These are phyloP conservation scores for Trichoderma citrinoviride DNA, from an alignment of 2,329 filamentous ascomycete genomes.

Conservation along the genomic window DNA sequence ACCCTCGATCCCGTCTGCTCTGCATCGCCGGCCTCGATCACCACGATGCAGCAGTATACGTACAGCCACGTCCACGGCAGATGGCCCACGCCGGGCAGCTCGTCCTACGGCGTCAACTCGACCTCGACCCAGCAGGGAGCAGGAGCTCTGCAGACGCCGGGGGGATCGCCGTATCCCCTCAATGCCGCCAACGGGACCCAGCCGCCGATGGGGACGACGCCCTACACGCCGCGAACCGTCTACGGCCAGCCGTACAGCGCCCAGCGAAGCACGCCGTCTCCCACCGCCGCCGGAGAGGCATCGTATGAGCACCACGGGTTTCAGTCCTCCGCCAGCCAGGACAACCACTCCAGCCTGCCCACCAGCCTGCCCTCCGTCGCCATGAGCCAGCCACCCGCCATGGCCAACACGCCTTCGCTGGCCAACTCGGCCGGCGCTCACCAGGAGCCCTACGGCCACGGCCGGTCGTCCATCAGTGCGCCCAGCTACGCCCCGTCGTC, in stretches of 20 bases:
- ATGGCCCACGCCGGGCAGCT: conserved; percentile 56
- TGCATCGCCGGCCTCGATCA: conserved; percentile 20
- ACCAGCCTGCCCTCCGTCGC: too few species aligned
- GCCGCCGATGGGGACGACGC: conserved; percentile 30
- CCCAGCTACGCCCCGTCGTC: conserved; percentile 58
- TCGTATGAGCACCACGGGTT: conserved; percentile 68
- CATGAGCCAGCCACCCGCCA: too few species aligned
- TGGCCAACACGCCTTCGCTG: conserved; percentile 47
- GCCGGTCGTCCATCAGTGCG: conserved; percentile 55
- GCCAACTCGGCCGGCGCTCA: conserved; percentile 51
- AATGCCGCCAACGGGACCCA: conserved; percentile 42
- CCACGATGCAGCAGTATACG: conserved; percentile 43
- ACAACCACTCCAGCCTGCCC: conserved; percentile 30
- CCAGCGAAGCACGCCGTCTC: conserved; percentile 42
- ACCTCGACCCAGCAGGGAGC: conserved; percentile 31
- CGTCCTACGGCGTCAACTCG: conserved; percentile 55
- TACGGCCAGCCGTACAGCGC: conserved; percentile 50
- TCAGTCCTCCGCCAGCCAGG: conserved; percentile 45
- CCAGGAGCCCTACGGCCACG: conserved; percentile 54
- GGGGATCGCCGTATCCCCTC: conserved; percentile 48
- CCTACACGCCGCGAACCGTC: conserved; percentile 32
- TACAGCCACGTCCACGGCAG: conserved; percentile 55
- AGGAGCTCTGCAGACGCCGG: conserved; percentile 30
- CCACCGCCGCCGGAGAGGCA: conserved; percentile 56
- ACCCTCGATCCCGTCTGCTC: background rate